A percentile compares a stretch with the other conserved stretches of the same genome.
phyloP scores from a whole-genome alignment of 805 yeast genomes.

The Tetrapisispora fleetii region DNA sequence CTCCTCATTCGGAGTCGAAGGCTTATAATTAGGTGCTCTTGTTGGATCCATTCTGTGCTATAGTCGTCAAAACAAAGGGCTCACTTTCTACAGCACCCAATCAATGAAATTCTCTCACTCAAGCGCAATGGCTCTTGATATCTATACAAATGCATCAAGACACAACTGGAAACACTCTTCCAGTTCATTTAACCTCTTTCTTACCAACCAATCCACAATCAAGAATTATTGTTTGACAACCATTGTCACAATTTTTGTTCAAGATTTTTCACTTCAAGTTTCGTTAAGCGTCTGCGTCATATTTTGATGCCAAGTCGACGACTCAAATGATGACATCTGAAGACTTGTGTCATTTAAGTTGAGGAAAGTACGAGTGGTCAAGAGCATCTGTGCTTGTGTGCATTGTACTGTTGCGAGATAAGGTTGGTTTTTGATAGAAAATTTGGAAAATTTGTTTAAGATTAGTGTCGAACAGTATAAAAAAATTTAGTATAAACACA shows the following conservation, averaged over 20 bases:
- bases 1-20: constrained; percentile 61
- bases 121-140: too few species aligned
- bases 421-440: too few species aligned
- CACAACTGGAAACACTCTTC: too few species aligned
- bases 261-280: background rate
- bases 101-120: background rate
- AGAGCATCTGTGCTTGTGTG: too few species aligned
- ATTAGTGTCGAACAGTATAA: too few species aligned
- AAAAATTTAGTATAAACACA: background rate
- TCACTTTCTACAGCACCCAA: background rate
- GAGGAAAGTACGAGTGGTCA: too few species aligned
- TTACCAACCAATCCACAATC: too few species aligned
- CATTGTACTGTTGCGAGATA: too few species aligned
- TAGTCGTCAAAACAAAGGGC: background rate
- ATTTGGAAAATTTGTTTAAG: too few species aligned
- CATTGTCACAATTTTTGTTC: background rate
- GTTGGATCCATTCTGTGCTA: constrained; percentile 71
- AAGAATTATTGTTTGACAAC: too few species aligned
- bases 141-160: too few species aligned
- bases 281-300: background rate
- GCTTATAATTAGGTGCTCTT: constrained; percentile 80
- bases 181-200: too few species aligned
- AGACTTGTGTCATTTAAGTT: background rate
- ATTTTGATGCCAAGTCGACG: background rate
- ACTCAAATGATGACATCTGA: background rate